Evolutionary conservation across 106 monocot genomes (phyloP).

Genomic region (Alisma plantagoaquatica): DNA sequence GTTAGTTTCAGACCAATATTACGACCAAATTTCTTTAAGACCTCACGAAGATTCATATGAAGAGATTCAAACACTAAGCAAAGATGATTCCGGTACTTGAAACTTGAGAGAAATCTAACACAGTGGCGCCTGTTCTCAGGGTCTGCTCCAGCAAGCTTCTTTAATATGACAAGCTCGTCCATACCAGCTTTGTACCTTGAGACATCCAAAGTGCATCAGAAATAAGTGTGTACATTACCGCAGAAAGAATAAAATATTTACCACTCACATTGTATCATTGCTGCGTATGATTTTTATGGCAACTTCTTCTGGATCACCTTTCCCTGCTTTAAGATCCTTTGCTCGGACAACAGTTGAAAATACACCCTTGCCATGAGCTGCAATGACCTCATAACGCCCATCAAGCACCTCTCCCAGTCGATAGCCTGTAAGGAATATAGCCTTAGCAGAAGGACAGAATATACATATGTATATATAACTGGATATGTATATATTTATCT

Average conservation of each 20-base stretch:
- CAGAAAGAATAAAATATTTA: too few relatives aligned
- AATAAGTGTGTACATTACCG: too few relatives aligned
- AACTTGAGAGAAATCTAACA: conserved; percentile 98
- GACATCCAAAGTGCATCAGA: too few relatives aligned
- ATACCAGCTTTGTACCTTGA: conserved; percentile 95
- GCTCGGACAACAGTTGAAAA: conserved; percentile 99
- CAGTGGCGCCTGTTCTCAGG: conserved; percentile 92
- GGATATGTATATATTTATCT: too few relatives aligned
- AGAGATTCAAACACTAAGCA: conserved; percentile 99
- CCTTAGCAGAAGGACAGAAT: too few relatives aligned
- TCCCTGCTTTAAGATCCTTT: conserved; percentile 84
- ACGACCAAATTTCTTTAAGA: conserved; percentile 99
- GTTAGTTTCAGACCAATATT: conserved; percentile 98
- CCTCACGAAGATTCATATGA: conserved; percentile 99
- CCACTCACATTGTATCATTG: conserved; percentile 86
- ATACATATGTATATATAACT: too few relatives aligned
- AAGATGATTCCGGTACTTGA: conserved; percentile 99
- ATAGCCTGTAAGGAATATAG: conserved; percentile 34
- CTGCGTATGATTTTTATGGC: conserved; percentile 99
- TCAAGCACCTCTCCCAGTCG: conserved; percentile 92
- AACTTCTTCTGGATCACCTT: conserved; percentile 76
- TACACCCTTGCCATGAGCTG: conserved; percentile 96
- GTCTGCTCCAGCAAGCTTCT: conserved; percentile 77
- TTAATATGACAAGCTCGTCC: conserved; percentile 76
- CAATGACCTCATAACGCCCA: conserved; percentile 91